Conservation (phyloP, 345 rosid species). For the Corchorus capsularis region DNA sequence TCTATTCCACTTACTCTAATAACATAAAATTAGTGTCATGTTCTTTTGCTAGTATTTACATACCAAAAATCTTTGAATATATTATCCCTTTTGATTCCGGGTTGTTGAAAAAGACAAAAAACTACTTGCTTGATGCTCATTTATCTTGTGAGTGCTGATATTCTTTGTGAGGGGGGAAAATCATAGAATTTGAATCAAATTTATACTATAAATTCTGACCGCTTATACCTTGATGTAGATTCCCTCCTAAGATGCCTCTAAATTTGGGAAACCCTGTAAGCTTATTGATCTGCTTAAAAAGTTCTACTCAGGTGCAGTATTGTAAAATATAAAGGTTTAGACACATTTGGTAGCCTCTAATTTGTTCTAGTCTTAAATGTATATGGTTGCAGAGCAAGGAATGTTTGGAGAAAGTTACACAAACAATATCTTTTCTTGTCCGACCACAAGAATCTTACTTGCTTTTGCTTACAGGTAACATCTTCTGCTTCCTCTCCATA, state of each 20-base stretch:
- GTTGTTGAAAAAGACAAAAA: neutral
- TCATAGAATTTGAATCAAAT: neutral
- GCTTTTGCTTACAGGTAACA: constrained; percentile 88
- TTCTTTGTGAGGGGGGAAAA: neutral
- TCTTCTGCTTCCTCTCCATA: neutral
- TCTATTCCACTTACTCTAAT: constrained; percentile 1
- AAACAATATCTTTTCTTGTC: constrained; percentile 67
- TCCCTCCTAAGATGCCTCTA: neutral
- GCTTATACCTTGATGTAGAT: neutral
- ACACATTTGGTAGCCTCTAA: neutral
- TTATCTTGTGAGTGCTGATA: neutral
- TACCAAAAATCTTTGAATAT: neutral
- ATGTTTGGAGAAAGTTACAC: constrained; percentile 76
- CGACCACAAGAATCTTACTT: constrained; percentile 44
- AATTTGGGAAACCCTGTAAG: neutral
- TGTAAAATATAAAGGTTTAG: neutral
- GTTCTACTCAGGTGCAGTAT: neutral
- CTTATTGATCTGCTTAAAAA: neutral
- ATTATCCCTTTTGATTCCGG: neutral
- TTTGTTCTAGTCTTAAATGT: neutral
- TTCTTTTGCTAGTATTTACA: neutral
- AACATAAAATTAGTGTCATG: neutral
- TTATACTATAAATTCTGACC: neutral
- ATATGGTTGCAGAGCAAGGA: constrained; percentile 70
- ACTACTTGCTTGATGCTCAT: no score